Base-by-base conservation (phyloP, 2,329 filamentous ascomycete genomes). In the Fusarium sp. region DNA sequence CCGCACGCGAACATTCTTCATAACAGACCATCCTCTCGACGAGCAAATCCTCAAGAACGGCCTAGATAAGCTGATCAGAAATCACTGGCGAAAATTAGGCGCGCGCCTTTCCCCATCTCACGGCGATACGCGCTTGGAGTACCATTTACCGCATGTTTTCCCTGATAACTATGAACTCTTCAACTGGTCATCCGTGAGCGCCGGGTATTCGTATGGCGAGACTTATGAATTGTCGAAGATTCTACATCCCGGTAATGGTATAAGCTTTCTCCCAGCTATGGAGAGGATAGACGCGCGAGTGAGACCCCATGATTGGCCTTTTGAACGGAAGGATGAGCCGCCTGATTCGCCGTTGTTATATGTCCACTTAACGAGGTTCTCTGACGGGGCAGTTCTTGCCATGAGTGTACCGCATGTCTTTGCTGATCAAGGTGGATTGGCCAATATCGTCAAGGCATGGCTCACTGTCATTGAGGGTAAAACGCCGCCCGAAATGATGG, bases 391-490 rank as follows among this genome's bases (percentile, higher is more conserved):
- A 4, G 41, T 20, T 8, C 17, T 69, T 1, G 45, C 50, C 0
- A 33, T 65, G 3, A 62, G 55, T 38, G 31, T 54, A 1, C 65
- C 64, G 6, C 68, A 69, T 7, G 27, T 44, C 7, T 31, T 70
- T 17, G 65, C 64, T 2, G 60, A 70, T 31, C 65, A 69, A 14
- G 52, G 55, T 3, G 65, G 68, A 0, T 18, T 65, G 3, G 60
- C 55, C 11, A 69, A 47, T 4, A 69, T 65, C 1, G 20, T 65
- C 29, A 70, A 41, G 13, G 65, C 68, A 1, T 70, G 68, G 65
- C 36, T 70, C 2, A 6, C 14, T 6, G 22, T 70, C 0, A 18
- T 64, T 0, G 20, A 56, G 1, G 65, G 55, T 3, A 39, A 61
- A 7, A 2, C 12, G 3, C 50, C 60, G 7, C 31, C 52, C 1